Base-by-base conservation (phyloP, 2,329 filamentous ascomycete genomes). In the Sclerotinia subarctica region DNA sequence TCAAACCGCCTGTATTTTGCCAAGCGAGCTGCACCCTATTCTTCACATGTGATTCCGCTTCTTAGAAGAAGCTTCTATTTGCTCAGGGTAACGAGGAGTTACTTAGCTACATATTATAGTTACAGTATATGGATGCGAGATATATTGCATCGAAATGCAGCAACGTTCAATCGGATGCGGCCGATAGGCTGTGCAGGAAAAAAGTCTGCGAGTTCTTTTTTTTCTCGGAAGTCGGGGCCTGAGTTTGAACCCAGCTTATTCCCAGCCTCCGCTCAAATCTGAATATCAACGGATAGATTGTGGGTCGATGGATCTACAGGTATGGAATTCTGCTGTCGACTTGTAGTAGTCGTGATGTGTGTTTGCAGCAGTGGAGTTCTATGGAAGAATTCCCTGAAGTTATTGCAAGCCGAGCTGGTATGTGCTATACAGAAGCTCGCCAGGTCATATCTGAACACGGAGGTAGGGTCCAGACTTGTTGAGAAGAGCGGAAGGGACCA, bases 381-480 rank as follows among this genome's bases (percentile, higher is more conserved):
- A 21, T 29, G 8, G 17, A 53, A 21, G 24, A n/a, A 26, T 42
- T n/a, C 26, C 13, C 52, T 59, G 52, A 19, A 38, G 44, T 38
- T 47, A 47, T 57, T n/a, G 29, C 26, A 26, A 66, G 42, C 26
- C 44, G 51, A 49, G 5, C 10, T 29, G n/a, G 26, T 29, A 24
- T 2, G 21, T 47, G 26, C n/a, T 49, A 49, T 49, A 24, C 26
- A 32, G 29, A 58, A 60, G 64, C 53, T 66, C 53, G 29, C 58
- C 38, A 57, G 42, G 26, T 38, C 63, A 65, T 57, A 35, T 66
- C 8, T 47, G 29, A 8, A 66, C 29, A 38, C 64, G 44, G 49
- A 15, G 3, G 17, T 49, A 32, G 10, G 44, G 29, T 49, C 24
- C 13, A 47, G 17, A 5, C 26, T 35, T 35, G 21, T 19, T 63